phyloP scores from a whole-genome alignment of 176 grass and related monocot genomes.

The Poa annua region DNA sequence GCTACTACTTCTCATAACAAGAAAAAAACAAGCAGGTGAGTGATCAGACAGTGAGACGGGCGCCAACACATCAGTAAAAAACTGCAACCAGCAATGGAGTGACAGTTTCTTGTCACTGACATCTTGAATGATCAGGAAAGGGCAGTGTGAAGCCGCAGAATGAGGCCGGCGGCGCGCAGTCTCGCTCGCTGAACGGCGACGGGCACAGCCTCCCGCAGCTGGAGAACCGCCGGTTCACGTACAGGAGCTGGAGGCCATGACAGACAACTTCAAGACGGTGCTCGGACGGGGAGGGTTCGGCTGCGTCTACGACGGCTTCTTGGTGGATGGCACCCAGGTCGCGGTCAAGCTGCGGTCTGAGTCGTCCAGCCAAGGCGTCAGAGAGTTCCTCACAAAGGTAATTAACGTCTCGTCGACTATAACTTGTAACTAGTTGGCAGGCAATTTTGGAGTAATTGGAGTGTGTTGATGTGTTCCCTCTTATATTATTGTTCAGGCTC shows the following conservation, averaged over 20 bases:
- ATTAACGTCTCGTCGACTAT: neutral
- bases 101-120: neutral
- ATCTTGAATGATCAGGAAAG: conserved; percentile 16
- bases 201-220: conserved; percentile 17
- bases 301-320: conserved; percentile 57
- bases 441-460: neutral
- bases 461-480: neutral
- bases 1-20: conserved; percentile 29
- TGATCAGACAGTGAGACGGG: no score
- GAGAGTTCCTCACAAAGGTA: conserved; percentile 71
- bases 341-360: conserved; percentile 62
- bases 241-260: conserved; percentile 55
- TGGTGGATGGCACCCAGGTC: conserved; percentile 63
- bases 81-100: neutral
- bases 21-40: conserved; percentile 34
- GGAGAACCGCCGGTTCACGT: conserved; percentile 62
- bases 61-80: neutral
- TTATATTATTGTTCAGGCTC: conserved; percentile 39
- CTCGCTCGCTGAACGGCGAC: no score
- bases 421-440: neutral
- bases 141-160: conserved; percentile 33
- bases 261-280: conserved; percentile 55
- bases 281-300: conserved; percentile 75
- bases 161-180: neutral
- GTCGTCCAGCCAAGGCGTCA: conserved; percentile 50